Conservation (phyloP, 106 monocot species). For the Dioscorea zingiberensis region DNA sequence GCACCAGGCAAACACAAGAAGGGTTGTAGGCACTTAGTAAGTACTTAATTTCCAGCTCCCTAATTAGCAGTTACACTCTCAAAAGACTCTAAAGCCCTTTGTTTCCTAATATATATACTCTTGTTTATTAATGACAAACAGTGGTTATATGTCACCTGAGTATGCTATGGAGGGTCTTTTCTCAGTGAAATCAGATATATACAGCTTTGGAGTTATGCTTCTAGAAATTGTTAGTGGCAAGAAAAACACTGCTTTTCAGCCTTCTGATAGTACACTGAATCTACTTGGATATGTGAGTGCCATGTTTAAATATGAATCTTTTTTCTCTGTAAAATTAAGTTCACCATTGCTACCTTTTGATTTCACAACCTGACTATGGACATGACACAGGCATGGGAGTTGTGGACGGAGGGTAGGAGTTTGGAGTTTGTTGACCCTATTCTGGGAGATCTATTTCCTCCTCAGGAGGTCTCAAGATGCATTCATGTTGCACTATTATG, state of each 20-base stretch:
- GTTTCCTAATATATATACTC: background rate
- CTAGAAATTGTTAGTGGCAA: constrained; percentile 26
- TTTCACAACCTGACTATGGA: background rate
- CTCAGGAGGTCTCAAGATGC: constrained; percentile 15
- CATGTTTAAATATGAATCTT: too few species aligned
- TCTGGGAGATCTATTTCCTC: background rate
- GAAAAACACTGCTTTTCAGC: constrained; percentile 14
- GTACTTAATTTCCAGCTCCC: background rate
- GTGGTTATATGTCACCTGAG: constrained; percentile 38
- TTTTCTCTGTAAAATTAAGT: background rate
- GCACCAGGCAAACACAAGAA: constrained; percentile 16
- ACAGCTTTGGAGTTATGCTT: constrained; percentile 24
- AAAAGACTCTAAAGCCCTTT: background rate
- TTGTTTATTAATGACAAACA: background rate
- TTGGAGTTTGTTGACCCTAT: constrained; percentile 19
- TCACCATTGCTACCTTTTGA: too few species aligned
- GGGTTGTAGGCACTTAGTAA: constrained; percentile 19
- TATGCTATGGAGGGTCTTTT: constrained; percentile 28
- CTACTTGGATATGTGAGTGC: constrained; percentile 31
- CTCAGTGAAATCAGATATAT: constrained; percentile 32
- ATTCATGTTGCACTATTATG: constrained; percentile 34
- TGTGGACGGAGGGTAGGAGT: constrained; percentile 18
- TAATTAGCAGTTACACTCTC: background rate
- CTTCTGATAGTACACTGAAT: background rate
- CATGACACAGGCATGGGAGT: constrained; percentile 20